Percentiles rank a stretch among this genome's conserved stretches.
phyloP scores from a whole-genome alignment of 306 rosid species.

The Rosa lucieae region DNA sequence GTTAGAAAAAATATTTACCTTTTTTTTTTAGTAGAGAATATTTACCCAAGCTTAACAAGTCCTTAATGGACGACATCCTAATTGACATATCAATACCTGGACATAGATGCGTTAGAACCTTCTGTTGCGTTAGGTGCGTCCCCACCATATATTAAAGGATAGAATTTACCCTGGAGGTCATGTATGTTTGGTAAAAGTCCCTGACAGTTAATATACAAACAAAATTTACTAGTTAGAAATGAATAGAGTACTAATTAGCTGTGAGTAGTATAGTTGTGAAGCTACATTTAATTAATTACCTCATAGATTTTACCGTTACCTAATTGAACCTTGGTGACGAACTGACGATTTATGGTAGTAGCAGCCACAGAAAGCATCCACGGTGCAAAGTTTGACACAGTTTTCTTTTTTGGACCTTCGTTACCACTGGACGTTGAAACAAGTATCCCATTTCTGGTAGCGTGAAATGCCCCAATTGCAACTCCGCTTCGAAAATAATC shows the following conservation, averaged over 20 bases:
- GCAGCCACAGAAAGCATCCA: conserved; percentile 19
- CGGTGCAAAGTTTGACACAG: neutral
- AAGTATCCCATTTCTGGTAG: conserved; percentile 3
- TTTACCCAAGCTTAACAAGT: too few species aligned
- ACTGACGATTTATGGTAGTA: conserved; percentile 9
- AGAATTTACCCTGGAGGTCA: conserved; percentile 28
- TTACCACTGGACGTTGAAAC: conserved; percentile 6
- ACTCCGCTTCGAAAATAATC: neutral
- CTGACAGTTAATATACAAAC: conserved; percentile 17
- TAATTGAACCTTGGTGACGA: conserved; percentile 2
- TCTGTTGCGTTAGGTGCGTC: conserved; percentile 36
- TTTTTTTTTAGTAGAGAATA: too few species aligned
- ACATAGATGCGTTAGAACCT: neutral
- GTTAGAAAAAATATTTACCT: too few species aligned
- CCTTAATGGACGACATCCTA: too few species aligned
- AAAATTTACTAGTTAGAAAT: too few species aligned
- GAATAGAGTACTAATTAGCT: too few species aligned
- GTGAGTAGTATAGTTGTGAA: too few species aligned
- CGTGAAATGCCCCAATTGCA: conserved; percentile 12
- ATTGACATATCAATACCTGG: conserved; percentile 32
- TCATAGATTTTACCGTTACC: conserved; percentile 9
- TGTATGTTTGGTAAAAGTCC: conserved; percentile 53
- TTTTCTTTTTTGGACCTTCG: neutral
- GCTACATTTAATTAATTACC: neutral
- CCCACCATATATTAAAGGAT: conserved; percentile 41